Evolutionary conservation across 2,329 filamentous ascomycete genomes (phyloP), one percentile per base, ranked within the genome.

Genomic region (Beauveria rudraprayagi): DNA sequence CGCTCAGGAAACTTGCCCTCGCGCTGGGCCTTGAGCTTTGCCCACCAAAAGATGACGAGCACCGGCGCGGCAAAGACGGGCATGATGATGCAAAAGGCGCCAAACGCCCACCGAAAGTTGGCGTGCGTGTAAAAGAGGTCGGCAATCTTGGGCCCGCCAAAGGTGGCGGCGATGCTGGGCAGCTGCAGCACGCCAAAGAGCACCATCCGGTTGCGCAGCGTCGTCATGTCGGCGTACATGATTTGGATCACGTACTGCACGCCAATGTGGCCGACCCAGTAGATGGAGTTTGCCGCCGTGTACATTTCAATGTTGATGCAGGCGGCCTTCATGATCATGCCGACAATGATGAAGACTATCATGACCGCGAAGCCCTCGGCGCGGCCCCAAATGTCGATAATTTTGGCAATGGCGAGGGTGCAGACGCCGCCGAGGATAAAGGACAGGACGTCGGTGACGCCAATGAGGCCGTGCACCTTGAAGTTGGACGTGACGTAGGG

Each of bases 401-500:
- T 67, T 66, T 81, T 82, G 61, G 78, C 78, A 60, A 80, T 72
- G 14, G 72, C 72, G 7, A 77, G 73, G 43, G 71, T 70, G 57
- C 71, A 71, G 19, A 75, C 71, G 47, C 73, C 75, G 50, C 72
- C 71, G 14, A 78, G 69, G 48, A 77, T 70, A 55, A 70, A 71
- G 58, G 87, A 83, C 16, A 89, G 79, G 28, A 89, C 84, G 56
- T 82, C 75, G 48, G 88, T 82, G 0, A 85, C 87, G 3, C 85
- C 83, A n/a, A 89, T 77, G 40, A 90, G 76, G 14, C 86, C 86
- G 68, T 89, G 87, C 54, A 80, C 77, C 44, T 76, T 76, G 68
- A 89, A 90, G 3, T 81, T 78, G 62, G 85, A 88, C 1, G 86
- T 89, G 34, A 88, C 83, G 72, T 86, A 89, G 40, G 84, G 80